Evolutionary conservation across 2,329 filamentous ascomycete genomes (phyloP).

Genomic region (Fusarium sp.): DNA sequence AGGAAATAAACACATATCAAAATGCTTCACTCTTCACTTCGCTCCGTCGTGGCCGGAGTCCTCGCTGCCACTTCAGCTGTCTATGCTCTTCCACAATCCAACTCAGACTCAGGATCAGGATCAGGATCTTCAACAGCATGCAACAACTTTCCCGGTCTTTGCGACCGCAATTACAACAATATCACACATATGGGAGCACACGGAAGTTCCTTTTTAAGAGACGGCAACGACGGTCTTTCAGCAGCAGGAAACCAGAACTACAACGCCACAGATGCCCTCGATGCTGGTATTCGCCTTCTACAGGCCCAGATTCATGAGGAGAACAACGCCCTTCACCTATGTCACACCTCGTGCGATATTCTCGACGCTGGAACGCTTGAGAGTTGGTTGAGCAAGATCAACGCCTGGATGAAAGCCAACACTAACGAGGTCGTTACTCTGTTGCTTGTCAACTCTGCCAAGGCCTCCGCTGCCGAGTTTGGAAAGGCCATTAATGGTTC

Average conservation of each 20-base stretch:
- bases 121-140: slow-evolving; percentile 61
- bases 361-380: slow-evolving; percentile 75
- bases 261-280: slow-evolving; percentile 76
- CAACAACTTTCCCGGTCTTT: slow-evolving; percentile 84
- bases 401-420: slow-evolving; percentile 75
- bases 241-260: slow-evolving; percentile 78
- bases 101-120: slow-evolving; percentile 32
- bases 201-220: slow-evolving; percentile 77
- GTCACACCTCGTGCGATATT: slow-evolving; percentile 74
- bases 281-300: slow-evolving; percentile 76
- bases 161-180: slow-evolving; percentile 76
- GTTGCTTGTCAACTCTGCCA: slow-evolving; percentile 76
- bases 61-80: slow-evolving; percentile 39
- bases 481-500: slow-evolving; percentile 65
- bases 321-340: slow-evolving; percentile 71
- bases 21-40: slow-evolving; percentile 42
- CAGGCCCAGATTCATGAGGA: slow-evolving; percentile 76
- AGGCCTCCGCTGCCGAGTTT: slow-evolving; percentile 65
- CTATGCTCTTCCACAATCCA: slow-evolving; percentile 42
- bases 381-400: slow-evolving; percentile 72
- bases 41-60: slow-evolving; percentile 33
- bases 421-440: slow-evolving; percentile 81
- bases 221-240: slow-evolving; percentile 67
- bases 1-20: slow-evolving; percentile 3
- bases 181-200: slow-evolving; percentile 84